These are phyloP conservation scores for Camptophora hylomeconis DNA, from an alignment of 2,329 filamentous ascomycete species.

Conservation along the genomic window DNA sequence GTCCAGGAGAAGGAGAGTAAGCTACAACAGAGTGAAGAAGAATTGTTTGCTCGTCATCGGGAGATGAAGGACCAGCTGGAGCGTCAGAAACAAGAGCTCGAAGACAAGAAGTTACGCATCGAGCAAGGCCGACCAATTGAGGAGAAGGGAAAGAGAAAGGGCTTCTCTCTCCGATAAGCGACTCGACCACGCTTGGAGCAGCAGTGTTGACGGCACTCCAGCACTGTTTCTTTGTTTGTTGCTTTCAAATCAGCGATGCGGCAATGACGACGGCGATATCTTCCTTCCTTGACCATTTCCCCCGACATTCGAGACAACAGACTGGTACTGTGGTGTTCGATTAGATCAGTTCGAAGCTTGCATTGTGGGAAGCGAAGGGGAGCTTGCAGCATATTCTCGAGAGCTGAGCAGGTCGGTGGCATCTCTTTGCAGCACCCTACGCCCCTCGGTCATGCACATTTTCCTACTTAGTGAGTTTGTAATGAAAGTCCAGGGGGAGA, in stretches of 20 bases:
- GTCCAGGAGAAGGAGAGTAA: constrained; percentile 99
- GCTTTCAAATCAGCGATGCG: constrained; percentile 22
- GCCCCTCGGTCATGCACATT: no score
- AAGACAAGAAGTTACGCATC: constrained; percentile 94
- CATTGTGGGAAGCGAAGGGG: no score
- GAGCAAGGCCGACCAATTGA: constrained; percentile 92
- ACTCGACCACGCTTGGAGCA: constrained; percentile 6
- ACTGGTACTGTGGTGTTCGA: constrained; percentile 18
- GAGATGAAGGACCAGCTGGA: constrained; percentile 99
- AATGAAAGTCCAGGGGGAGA: no score
- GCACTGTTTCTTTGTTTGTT: constrained; percentile 14
- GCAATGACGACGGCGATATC: constrained; percentile 14
- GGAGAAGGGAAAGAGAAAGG: constrained; percentile 98
- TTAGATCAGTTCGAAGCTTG: no score
- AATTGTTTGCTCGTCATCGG: constrained; percentile 91
- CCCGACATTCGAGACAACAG: constrained; percentile 11
- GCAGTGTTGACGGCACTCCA: constrained; percentile 14
- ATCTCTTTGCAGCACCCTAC: no score
- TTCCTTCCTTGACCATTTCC: constrained; percentile 4
- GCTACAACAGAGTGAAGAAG: constrained; percentile 97
- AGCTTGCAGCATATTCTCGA: no score
- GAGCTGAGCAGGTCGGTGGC: no score
- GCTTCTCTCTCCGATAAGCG: constrained; percentile 88
- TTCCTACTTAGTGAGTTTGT: no score
- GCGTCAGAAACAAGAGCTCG: constrained; percentile 82